phyloP scores from a whole-genome alignment of 2,329 filamentous ascomycete species.

The Microcyclospora tardicrescens region DNA sequence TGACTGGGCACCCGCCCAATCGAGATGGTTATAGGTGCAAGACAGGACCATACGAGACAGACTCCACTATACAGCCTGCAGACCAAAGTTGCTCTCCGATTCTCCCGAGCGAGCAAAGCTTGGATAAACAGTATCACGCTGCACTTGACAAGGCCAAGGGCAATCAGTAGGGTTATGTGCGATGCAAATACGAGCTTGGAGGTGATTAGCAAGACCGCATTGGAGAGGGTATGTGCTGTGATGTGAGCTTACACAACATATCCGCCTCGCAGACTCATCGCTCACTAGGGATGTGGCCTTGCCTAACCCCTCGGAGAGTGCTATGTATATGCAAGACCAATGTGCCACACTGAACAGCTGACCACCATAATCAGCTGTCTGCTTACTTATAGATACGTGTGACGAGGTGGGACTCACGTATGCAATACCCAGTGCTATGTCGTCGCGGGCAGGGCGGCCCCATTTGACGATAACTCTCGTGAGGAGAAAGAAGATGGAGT shows the following conservation, averaged over 20 bases:
- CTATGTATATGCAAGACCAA: conserved; percentile 1
- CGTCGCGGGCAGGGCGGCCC: conserved; percentile 8
- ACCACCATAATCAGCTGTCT: too few relatives aligned
- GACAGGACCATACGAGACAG: too few relatives aligned
- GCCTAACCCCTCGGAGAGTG: conserved; percentile 1
- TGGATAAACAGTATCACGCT: conserved; percentile 12
- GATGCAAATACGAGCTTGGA: conserved; percentile 10
- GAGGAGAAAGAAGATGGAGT: conserved; percentile 8
- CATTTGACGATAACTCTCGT: conserved; percentile 7
- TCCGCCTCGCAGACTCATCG: too few relatives aligned
- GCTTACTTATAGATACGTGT: too few relatives aligned
- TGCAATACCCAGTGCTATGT: conserved; percentile 5
- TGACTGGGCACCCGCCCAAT: too few relatives aligned
- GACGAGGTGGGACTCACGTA: conserved; percentile 1
- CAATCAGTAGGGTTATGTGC: conserved; percentile 9
- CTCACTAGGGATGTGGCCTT: neutral
- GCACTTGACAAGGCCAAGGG: conserved; percentile 11
- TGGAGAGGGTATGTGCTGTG: too few relatives aligned
- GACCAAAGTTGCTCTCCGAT: neutral
- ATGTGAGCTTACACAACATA: too few relatives aligned
- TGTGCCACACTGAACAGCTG: conserved; percentile 1
- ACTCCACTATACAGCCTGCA: too few relatives aligned
- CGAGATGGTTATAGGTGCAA: too few relatives aligned
- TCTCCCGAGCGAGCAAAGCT: conserved; percentile 12
- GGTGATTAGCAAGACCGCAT: too few relatives aligned